Evolutionary conservation across 2,329 filamentous ascomycete genomes (phyloP).

Genomic region (Dactylellina sp.): DNA sequence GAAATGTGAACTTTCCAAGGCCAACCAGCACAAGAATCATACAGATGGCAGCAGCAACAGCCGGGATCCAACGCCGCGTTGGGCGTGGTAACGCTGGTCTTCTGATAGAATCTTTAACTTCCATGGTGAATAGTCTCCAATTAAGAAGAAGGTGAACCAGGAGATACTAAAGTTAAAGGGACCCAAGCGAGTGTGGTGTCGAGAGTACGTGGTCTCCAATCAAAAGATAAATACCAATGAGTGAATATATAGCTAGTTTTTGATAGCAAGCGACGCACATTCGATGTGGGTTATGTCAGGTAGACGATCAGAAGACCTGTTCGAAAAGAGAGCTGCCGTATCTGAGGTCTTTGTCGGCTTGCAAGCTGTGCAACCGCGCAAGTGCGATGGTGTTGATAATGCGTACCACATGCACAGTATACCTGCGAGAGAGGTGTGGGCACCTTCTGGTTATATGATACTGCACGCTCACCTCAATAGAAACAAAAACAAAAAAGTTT

Average conservation of each 20-base stretch:
- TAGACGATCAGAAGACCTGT: not conserved
- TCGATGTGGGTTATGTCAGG: too few relatives aligned
- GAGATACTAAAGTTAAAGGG: not conserved
- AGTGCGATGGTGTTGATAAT: slow-evolving; percentile 24
- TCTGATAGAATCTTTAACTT: slow-evolving; percentile 16
- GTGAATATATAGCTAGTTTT: too few relatives aligned
- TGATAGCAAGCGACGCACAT: too few relatives aligned
- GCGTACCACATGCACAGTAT: slow-evolving; percentile 18
- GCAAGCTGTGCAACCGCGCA: slow-evolving; percentile 18
- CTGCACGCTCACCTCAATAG: slow-evolving; percentile 22
- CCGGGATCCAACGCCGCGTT: slow-evolving; percentile 35
- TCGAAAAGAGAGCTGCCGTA: slow-evolving; percentile 5
- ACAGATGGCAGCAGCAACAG: slow-evolving; percentile 14
- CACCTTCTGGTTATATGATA: slow-evolving; percentile 1
- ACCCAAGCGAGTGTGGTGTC: not conserved
- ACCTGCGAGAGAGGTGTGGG: too few relatives aligned
- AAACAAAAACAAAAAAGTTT: slow-evolving; percentile 8
- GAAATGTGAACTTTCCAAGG: slow-evolving; percentile 21
- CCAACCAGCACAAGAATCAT: slow-evolving; percentile 19
- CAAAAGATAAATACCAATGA: too few relatives aligned
- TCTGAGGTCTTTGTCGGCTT: not conserved
- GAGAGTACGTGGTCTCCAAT: too few relatives aligned
- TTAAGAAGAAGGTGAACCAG: not conserved
- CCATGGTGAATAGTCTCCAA: slow-evolving; percentile 21
- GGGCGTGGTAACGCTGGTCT: slow-evolving; percentile 11